Base-by-base conservation (phyloP, 495 filamentous ascomycete species). In the Hypoxylon trugodes region DNA sequence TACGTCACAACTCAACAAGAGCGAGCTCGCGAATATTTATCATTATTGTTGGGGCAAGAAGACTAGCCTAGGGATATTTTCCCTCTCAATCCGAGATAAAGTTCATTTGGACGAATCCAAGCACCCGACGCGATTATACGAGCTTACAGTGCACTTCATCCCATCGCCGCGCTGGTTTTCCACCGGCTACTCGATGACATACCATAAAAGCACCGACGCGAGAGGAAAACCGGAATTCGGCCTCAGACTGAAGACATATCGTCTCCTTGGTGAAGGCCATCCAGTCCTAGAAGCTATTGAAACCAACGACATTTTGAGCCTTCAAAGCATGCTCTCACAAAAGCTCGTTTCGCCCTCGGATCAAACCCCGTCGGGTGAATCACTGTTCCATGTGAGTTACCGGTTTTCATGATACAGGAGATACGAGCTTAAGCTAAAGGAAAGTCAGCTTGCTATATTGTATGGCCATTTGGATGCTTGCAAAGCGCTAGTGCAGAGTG, bases 131-230 rank as follows among this genome's bases (percentile, higher is more conserved):
- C 22, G 24, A 9, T 12, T 51, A 2, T 58, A 58, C 25, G 32
- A 58, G 24, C 40, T 64, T 25, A 24, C 30, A 32, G 53, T 18
- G 12, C 47, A 52, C 0, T 58, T 64, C 22, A 40, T 0, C 38
- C 61, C 53, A 1, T 58, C 61, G 4, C 40, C n/a, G 16, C n/a
- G 53, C n/a, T 64, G 61, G 61, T 16, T 58, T 6, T 52, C 61
- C n/a, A 58, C 28, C 1, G 47, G 61, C 13, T 33, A 24, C 32
- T 64, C 24, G 16, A 28, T 64, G 6, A 35, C 32, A 13, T 64
- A 64, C 13, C 8, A 40, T 8, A 53, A 24, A 4, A 52, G 9
- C 33, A 25, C 38, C 18, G 53, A 64, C 16, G 52, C 38, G 16
- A 49, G 61, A 58, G 61, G 61, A 40, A 25, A 8, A 9, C 47